Evolutionary conservation across 2,329 filamentous ascomycete genomes (phyloP).

Genomic region (Talaromyces islandicus): DNA sequence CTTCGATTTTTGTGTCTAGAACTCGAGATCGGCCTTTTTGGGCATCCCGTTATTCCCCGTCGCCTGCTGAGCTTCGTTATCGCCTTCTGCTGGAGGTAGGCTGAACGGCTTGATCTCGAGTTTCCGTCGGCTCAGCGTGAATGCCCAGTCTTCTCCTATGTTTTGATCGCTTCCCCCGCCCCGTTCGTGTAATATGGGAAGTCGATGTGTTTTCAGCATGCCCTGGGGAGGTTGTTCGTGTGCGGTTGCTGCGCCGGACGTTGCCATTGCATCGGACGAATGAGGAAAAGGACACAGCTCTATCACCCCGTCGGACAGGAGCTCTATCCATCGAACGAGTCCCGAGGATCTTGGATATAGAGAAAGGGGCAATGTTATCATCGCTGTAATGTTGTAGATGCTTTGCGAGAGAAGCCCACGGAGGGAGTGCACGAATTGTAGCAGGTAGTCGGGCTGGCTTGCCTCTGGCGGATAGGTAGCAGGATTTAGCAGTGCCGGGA

Average conservation of each 20-base stretch:
- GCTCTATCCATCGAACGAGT: constrained; percentile 78
- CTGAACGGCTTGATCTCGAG: constrained; percentile 85
- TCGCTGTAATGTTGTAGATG: constrained; percentile 58
- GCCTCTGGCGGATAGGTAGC: constrained; percentile 67
- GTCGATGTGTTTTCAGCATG: constrained; percentile 71
- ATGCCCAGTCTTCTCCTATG: constrained; percentile 79
- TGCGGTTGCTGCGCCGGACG: constrained; percentile 50
- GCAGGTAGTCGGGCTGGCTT: constrained; percentile 63
- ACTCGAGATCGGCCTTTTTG: constrained; percentile 67
- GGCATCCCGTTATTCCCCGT: constrained; percentile 38
- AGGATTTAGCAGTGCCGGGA: constrained; percentile 85
- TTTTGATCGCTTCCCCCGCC: constrained; percentile 70
- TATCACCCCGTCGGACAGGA: constrained; percentile 76
- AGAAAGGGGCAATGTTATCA: constrained; percentile 72
- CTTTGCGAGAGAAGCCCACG: constrained; percentile 68
- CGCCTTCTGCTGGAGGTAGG: constrained; percentile 77
- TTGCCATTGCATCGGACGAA: constrained; percentile 45
- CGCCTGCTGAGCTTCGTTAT: constrained; percentile 55
- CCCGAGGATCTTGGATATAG: constrained; percentile 72
- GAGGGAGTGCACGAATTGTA: constrained; percentile 76
- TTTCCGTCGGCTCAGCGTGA: constrained; percentile 76
- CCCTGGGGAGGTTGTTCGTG: constrained; percentile 77
- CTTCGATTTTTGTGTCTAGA: constrained; percentile 41
- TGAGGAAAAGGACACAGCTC: constrained; percentile 73
- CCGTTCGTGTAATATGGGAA: constrained; percentile 82